Base-by-base conservation (phyloP, 495 filamentous ascomycete species). In the Hypoxylon crocopeplum region DNA sequence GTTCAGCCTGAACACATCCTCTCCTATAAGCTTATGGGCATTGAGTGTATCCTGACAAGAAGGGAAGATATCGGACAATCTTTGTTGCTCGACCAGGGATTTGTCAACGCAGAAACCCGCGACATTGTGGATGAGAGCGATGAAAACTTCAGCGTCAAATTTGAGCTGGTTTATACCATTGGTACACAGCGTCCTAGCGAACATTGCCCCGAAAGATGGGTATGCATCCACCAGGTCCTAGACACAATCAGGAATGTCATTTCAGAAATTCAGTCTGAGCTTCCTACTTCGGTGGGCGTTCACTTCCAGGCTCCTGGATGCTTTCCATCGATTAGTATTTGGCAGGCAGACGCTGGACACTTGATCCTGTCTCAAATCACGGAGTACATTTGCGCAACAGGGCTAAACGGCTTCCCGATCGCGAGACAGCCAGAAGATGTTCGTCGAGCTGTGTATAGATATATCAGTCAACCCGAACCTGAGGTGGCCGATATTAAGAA, bases 1-100 rank as follows among this genome's bases (percentile, higher is more conserved):
- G 68, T 82, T 1, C 81, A 88, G 19, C 88, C 88, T 0, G 89
- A 92, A 64, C 87, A 92, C 51, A 68, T 90, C 0, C 76, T 91
- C 0, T 91, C 88, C 0, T 85, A 90, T 59, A 78, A 85, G 59
- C 71, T 92, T 8, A 85, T 86, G 75, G 86, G 82, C 0, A 65
- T 87, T 1, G 86, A 92, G 45, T 66, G 66, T 22, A 62, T 75
- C 3, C 67, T 73, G 22, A 45, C 41, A 17, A 47, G 36, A n/a
- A 56, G 56, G 5, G 19, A 44, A 2, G 7, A 41, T 0, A 45
- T 80, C 27, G 78, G 74, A 0, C 27, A 29, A 0, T n/a, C 21
- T 5, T 59, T 88, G 13, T 53, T 84, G 7, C 34, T 57, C 1
- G 70, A 69, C 0, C 74, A 86, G 30, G 30, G 68, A 3, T 76